Base-by-base conservation (phyloP, 371 early-diverging fungal genomes). In the Fennellomyces sp. region DNA sequence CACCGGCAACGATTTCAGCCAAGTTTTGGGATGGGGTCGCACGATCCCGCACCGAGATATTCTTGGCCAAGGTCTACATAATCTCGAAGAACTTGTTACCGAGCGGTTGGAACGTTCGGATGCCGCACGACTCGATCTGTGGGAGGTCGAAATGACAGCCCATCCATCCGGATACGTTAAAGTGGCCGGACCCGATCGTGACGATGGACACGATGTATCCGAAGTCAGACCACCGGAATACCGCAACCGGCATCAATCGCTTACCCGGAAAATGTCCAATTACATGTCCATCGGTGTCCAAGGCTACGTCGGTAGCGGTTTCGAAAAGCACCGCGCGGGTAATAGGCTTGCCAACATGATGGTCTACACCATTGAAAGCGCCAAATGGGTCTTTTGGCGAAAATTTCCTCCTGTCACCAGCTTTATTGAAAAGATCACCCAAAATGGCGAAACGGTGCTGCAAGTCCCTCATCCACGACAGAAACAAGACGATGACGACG, bases 21-120 rank as follows among this genome's bases (percentile, higher is more conserved):
- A 87, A 33, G 86, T 84, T 12, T 61, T 87, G 7, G 88, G 88
- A 13, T 87, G 88, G 88, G 88, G 86, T 2, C 82, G 88, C 35
- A 85, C 85, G 17, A 72, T 85, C 6, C 63, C 65, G n/a, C 70
- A 82, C 5, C 69, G 73, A 26, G 76, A 80, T 27, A 72, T 80
- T 0, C 66, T 82, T 10, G 86, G 84, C 10, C 72, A 67, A 25
- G 66, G 78, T 47, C 63, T 86, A 47, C 30, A 61, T 8, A 58
- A 73, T 51, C 65, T 87, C 17, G 85, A 80, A 58, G 62, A 65
- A 27, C 58, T 82, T 7, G 75, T 83, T 19, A 67, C 73, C 1
- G 76, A 77, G 38, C 70, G 88, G 10, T 65, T 87, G 15, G 60
- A 72, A 21, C 71, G 74, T 19, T 82, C 85, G 2, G 76, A 82